Evolutionary conservation across 495 filamentous ascomycete genomes (phyloP).

Genomic region (Opeltia flavorubescens): DNA sequence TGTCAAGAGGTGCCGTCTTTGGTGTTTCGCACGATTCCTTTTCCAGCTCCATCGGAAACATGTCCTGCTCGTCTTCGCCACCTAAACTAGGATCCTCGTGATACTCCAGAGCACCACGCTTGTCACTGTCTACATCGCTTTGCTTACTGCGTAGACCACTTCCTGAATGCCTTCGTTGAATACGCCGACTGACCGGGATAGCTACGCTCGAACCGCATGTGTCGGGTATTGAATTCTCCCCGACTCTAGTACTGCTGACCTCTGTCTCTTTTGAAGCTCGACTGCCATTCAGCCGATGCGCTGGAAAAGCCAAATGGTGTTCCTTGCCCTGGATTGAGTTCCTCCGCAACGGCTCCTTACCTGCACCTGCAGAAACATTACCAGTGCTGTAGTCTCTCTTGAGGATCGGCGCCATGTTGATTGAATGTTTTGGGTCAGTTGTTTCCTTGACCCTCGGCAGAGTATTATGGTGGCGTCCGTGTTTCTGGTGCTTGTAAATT

Average conservation of each 20-base stretch:
- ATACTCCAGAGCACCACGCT: conserved; percentile 60
- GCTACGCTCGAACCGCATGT: not conserved
- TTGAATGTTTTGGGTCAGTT: conserved; percentile 4
- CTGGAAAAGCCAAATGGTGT: not conserved
- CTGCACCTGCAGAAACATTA: not conserved
- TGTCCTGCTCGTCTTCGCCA: conserved; percentile 59
- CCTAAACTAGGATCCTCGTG: conserved; percentile 80
- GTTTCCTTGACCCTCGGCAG: conserved; percentile 24
- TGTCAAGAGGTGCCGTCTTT: not conserved
- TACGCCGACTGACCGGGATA: conserved; percentile 14
- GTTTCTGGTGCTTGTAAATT: conserved; percentile 51
- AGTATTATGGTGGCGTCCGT: conserved; percentile 46
- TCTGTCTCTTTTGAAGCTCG: not conserved
- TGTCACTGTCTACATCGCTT: conserved; percentile 41
- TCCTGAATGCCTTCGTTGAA: conserved; percentile 60
- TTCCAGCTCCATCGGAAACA: conserved; percentile 60
- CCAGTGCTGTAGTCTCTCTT: not conserved
- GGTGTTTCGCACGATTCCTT: conserved; percentile 12
- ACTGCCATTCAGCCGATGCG: not conserved
- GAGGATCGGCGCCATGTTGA: not conserved
- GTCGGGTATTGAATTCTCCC: not conserved
- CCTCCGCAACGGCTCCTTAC: not conserved
- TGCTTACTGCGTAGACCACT: conserved; percentile 60
- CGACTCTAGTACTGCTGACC: not conserved
- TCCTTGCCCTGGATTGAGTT: not conserved